Evolutionary conservation across 164 flowering plant species (phyloP), one percentile per base, ranked within the genome.

Genomic region (Umbilicus rupestris): DNA sequence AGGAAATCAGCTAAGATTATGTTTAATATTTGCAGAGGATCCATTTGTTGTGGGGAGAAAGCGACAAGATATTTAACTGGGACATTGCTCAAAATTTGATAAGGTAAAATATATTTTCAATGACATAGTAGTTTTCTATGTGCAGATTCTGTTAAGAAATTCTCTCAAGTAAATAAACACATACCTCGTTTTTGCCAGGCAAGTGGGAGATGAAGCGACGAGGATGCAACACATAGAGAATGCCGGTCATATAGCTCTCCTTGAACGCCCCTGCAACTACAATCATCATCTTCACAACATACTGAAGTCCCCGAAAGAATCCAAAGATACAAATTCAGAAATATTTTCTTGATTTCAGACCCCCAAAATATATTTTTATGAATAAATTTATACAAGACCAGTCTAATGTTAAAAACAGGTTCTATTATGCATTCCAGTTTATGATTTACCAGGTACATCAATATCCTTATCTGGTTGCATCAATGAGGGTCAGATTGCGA

Each of bases 241-340:
- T 14, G 79, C 83, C 14, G 83, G 83, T 2, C 83, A 80, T 20
- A 14, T 70, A 6, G 76, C 69, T 63, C 67, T 64, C 19, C 2
- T 68, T 7, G 79, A 80, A 26, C 65, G 76, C 31, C 83, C 83
- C 0, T 73, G 37, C 37, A 30, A 22, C 24, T 80, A 66, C 76
- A 80, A 71, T 39, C n/a, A 46, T 10, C 60, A 47, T 6, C 78
- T 80, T 65, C 76, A 66, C 69, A 26, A 62, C 58, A 62, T 74
- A 64, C 74, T 76, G 11, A 74, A 65, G 58, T 72, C 74, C 29
- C 39, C 69, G 19, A 7, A 22, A 12, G 63, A 59, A 24, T 31
- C 22, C 59, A 26, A 14, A 24, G 49, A 9, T n/a, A n/a, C 55
- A 49, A 49, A 49, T 49, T 49, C 8, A 49, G 26, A 49, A 49